phyloP scores from a whole-genome alignment of 202 grass and related monocot genomes.

The Hordeum pubiflorum region DNA sequence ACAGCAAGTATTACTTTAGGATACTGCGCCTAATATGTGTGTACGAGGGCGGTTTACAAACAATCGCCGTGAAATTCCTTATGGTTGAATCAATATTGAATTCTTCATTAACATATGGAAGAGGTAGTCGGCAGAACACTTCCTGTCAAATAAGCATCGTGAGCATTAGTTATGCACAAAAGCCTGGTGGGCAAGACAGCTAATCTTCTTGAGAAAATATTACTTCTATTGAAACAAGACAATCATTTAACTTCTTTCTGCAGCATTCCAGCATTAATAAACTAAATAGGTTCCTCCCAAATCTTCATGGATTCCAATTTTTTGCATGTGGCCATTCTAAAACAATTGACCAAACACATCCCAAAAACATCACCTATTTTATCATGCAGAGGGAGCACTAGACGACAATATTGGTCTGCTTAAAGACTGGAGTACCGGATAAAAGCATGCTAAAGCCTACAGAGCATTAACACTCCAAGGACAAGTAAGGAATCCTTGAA shows the following conservation, averaged over 20 bases:
- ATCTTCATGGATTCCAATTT: neutral
- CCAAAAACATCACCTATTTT: constrained; percentile 13
- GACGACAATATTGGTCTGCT: neutral
- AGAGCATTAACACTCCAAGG: neutral
- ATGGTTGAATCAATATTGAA: constrained; percentile 68
- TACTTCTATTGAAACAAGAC: neutral
- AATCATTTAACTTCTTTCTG: neutral
- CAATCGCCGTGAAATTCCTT: constrained; percentile 43
- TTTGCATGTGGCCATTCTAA: neutral
- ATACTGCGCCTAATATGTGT: constrained; percentile 87
- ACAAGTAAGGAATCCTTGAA: neutral
- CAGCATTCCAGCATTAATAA: constrained; percentile 10
- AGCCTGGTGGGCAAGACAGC: neutral
- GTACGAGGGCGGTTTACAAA: constrained; percentile 58
- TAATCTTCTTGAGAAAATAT: constrained; percentile 14
- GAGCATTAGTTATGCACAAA: constrained; percentile 17
- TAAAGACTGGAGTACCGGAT: neutral
- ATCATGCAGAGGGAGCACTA: neutral
- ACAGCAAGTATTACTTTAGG: constrained; percentile 33
- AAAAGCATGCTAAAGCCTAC: neutral
- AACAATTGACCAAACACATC: neutral
- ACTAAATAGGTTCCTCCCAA: constrained; percentile 1
- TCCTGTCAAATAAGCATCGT: constrained; percentile 54
- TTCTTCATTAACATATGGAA: constrained; percentile 86
- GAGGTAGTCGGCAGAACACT: constrained; percentile 70